These are phyloP conservation scores for Pythium insidiosum DNA, from an alignment of 352 stramenopile species.

Conservation along the genomic window DNA sequence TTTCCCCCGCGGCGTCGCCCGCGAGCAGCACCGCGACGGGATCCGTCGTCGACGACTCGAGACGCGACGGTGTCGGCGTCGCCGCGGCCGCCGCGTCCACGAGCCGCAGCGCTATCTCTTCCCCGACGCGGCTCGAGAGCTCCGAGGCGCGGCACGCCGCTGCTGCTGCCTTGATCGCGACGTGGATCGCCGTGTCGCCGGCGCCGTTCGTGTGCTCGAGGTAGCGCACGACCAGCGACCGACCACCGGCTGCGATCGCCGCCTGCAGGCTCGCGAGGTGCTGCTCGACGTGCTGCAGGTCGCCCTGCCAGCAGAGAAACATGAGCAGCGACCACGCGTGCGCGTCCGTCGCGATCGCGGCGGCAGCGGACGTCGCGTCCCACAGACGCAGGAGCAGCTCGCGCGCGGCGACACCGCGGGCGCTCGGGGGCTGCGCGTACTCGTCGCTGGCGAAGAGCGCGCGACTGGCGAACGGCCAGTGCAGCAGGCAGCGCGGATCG, in stretches of 20 bases:
- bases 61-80: neutral
- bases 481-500: slow-evolving; percentile 31
- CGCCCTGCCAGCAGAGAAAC: slow-evolving; percentile 45
- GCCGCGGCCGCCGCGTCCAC: slow-evolving; percentile 16
- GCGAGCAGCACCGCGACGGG: neutral
- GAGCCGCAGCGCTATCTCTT: slow-evolving; percentile 31
- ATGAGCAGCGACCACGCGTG: slow-evolving; percentile 58
- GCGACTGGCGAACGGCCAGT: slow-evolving; percentile 52
- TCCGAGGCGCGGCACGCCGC: slow-evolving; percentile 8
- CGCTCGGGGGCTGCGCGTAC: no score
- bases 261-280: slow-evolving; percentile 18
- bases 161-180: slow-evolving; percentile 45
- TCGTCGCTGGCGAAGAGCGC: slow-evolving; percentile 29
- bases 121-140: no score
- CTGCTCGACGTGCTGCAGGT: slow-evolving; percentile 30
- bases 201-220: slow-evolving; percentile 50
- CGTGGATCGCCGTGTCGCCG: slow-evolving; percentile 61
- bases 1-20: slow-evolving; percentile 37
- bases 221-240: slow-evolving; percentile 19
- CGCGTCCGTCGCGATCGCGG: slow-evolving; percentile 30
- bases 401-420: no score
- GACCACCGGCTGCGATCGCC: slow-evolving; percentile 1
- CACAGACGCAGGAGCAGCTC: slow-evolving; percentile 14
- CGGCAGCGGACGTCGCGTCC: slow-evolving; percentile 19
- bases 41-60: neutral